phyloP scores from a whole-genome alignment of 106 monocot species.

The Gastrodia elata region DNA sequence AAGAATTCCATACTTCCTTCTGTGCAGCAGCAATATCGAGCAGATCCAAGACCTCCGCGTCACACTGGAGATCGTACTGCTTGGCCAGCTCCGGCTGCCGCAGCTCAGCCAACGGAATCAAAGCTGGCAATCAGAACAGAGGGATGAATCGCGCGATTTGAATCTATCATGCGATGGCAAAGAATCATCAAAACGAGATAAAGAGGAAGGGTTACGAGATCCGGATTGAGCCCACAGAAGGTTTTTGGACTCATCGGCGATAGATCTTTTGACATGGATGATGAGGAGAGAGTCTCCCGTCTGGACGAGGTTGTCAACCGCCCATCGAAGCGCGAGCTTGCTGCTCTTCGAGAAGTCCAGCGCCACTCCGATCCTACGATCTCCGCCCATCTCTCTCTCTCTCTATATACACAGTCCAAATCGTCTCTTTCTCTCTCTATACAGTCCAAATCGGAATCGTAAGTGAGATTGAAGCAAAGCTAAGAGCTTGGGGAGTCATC shows the following conservation, averaged over 20 bases:
- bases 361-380: slow-evolving; percentile 33
- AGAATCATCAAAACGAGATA: neutral
- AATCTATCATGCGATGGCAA: neutral
- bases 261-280: slow-evolving; percentile 11
- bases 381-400: slow-evolving; percentile 10
- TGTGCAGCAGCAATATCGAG: slow-evolving; percentile 50
- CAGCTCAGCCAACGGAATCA: slow-evolving; percentile 72
- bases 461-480: too few relatives aligned
- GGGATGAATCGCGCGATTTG: neutral
- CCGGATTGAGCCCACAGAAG: slow-evolving; percentile 7
- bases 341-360: slow-evolving; percentile 44
- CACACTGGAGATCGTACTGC: slow-evolving; percentile 44
- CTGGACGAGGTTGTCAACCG: slow-evolving; percentile 17
- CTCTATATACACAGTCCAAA: neutral
- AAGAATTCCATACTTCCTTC: slow-evolving; percentile 14
- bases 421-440: neutral
- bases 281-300: slow-evolving; percentile 23
- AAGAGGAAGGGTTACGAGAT: neutral
- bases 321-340: slow-evolving; percentile 34
- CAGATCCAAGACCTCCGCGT: slow-evolving; percentile 48
- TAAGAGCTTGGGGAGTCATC: too few relatives aligned
- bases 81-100: slow-evolving; percentile 38
- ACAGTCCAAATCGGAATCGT: too few relatives aligned
- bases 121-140: slow-evolving; percentile 22
- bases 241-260: slow-evolving; percentile 11